phyloP scores from a whole-genome alignment of 345 rosid genomes.

The Eucalyptus curtisii region DNA sequence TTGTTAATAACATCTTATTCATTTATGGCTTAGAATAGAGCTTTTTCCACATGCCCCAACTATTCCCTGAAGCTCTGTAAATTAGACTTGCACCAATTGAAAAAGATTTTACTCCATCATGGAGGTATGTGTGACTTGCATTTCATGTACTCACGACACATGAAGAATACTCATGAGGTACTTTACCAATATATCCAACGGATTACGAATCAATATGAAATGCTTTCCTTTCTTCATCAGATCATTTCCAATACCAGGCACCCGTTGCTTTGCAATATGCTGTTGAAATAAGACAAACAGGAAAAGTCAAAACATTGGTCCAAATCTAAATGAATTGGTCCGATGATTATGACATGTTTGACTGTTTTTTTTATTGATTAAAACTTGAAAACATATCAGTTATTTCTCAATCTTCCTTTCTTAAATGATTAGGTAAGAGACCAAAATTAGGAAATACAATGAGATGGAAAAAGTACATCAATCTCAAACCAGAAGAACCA shows the following conservation, averaged over 20 bases:
- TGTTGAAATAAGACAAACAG: slow-evolving; percentile 4
- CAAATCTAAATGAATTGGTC: neutral
- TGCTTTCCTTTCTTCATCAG: slow-evolving; percentile 75
- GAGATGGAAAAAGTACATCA: neutral
- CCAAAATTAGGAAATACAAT: neutral
- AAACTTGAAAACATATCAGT: neutral
- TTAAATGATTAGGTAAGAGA: neutral
- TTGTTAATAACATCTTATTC: neutral
- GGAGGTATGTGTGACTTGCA: neutral
- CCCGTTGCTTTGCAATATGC: slow-evolving; percentile 63
- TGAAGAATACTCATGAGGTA: neutral
- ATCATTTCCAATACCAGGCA: slow-evolving; percentile 50
- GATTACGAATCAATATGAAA: slow-evolving; percentile 66
- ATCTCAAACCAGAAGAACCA: neutral
- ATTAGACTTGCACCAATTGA: neutral
- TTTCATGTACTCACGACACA: neutral
- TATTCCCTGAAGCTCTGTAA: neutral
- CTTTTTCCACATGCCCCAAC: neutral
- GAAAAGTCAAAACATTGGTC: neutral
- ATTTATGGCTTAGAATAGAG: neutral
- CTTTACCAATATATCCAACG: slow-evolving; percentile 64
- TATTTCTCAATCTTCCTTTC: neutral
- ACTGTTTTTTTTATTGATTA: neutral
- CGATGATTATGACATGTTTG: neutral
- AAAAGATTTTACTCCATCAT: neutral